These are phyloP conservation scores for Colletotrichum incanum DNA, from an alignment of 2,329 filamentous ascomycete species.

Conservation along the genomic window DNA sequence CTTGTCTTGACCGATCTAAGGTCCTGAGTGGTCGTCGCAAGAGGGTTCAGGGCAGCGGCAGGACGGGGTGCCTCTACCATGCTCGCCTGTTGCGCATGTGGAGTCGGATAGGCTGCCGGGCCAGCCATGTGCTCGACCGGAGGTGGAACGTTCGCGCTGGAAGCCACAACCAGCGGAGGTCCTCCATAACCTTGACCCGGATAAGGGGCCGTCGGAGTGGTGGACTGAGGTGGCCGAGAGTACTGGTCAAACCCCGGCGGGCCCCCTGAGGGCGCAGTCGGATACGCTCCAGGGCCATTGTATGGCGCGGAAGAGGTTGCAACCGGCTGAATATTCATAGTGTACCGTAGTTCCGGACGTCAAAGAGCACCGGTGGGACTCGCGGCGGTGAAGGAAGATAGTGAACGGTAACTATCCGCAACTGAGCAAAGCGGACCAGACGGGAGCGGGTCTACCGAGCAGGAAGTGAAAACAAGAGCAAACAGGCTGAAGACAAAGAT, in stretches of 20 bases:
- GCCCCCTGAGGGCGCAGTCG: conserved; percentile 15
- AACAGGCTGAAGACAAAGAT: not conserved
- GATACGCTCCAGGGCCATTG: conserved; percentile 30
- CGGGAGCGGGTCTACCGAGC: not conserved
- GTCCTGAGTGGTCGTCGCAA: conserved; percentile 47
- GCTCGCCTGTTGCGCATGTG: conserved; percentile 25
- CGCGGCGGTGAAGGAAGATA: conserved; percentile 28
- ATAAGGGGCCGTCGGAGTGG: conserved; percentile 13
- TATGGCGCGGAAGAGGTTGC: conserved; percentile 19
- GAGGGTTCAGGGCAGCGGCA: conserved; percentile 33
- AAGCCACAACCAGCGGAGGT: conserved; percentile 8
- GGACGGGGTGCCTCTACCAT: conserved; percentile 28
- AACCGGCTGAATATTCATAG: conserved; percentile 30
- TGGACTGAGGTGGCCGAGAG: conserved; percentile 15
- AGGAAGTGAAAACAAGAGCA: not conserved
- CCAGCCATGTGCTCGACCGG: conserved; percentile 35
- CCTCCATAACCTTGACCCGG: conserved; percentile 18
- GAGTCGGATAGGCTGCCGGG: conserved; percentile 31
- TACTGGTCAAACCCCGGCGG: conserved; percentile 19
- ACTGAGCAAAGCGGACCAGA: conserved; percentile 3
- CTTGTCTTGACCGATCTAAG: conserved; percentile 53
- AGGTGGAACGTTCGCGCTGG: conserved; percentile 21
- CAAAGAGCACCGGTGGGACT: not conserved
- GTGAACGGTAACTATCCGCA: not conserved
- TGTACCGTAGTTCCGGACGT: not conserved